A percentile compares a stretch with the other conserved stretches of the same genome.
phyloP scores from a whole-genome alignment of 768 basidiomycete genomes.

The Lenzites betulinus region DNA sequence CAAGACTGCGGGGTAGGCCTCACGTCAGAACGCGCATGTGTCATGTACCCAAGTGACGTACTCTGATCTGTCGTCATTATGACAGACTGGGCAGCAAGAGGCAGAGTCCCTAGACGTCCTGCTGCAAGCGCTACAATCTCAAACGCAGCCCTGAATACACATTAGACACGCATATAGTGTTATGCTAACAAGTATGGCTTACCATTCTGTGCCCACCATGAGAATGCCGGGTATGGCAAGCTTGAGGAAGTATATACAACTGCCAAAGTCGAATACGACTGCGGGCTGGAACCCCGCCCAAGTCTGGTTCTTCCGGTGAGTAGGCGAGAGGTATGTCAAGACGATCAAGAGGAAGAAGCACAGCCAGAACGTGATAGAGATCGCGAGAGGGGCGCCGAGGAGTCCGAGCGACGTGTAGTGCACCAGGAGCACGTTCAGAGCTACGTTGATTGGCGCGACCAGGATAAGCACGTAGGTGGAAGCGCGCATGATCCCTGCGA shows the following conservation, averaged over 20 bases:
- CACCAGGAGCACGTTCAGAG: slow-evolving; percentile 59
- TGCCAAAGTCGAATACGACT: slow-evolving; percentile 46
- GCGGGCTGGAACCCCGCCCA: slow-evolving; percentile 61
- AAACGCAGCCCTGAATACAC: slow-evolving; percentile 63
- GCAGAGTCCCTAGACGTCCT: slow-evolving; percentile 63
- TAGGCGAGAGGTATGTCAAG: slow-evolving; percentile 50
- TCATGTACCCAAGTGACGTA: slow-evolving; percentile 28
- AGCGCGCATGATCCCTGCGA: slow-evolving; percentile 71
- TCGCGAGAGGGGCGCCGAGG: slow-evolving; percentile 65
- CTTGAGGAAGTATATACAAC: slow-evolving; percentile 59
- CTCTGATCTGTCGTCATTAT: slow-evolving; percentile 84
- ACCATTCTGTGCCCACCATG: slow-evolving; percentile 85
- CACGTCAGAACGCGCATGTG: not conserved
- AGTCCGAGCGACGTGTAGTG: slow-evolving; percentile 65
- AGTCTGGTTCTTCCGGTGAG: slow-evolving; percentile 56
- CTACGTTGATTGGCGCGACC: slow-evolving; percentile 66
- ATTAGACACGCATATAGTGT: not conserved
- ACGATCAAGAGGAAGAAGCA: slow-evolving; percentile 58
- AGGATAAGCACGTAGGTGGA: slow-evolving; percentile 65
- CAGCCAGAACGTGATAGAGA: slow-evolving; percentile 71
- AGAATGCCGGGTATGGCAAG: slow-evolving; percentile 77
- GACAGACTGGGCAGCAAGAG: slow-evolving; percentile 74
- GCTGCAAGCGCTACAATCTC: slow-evolving; percentile 82
- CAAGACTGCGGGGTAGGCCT: slow-evolving; percentile 44
- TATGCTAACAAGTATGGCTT: slow-evolving; percentile 21